A percentile compares a stretch with the other conserved stretches of the same genome.
Evolutionary conservation across 768 basidiomycete species (phyloP).

Genomic region (Lentinus brumalis): DNA sequence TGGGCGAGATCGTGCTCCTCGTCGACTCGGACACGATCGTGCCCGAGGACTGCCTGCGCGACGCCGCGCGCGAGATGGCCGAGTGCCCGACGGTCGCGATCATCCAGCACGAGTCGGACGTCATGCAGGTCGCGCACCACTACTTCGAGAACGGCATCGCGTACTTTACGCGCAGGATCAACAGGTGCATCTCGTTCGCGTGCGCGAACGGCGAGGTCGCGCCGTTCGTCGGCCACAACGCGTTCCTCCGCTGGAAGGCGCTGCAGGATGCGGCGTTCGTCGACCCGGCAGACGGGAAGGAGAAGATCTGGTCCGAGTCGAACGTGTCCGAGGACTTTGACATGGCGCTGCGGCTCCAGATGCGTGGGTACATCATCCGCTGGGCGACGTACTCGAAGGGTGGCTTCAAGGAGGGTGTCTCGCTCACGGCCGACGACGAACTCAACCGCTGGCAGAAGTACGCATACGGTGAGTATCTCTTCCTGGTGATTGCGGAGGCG

Average conservation of each 20-base stretch:
- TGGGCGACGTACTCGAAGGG: conserved; percentile 88
- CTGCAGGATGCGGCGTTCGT: conserved; percentile 56
- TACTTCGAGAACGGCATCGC: conserved; percentile 52
- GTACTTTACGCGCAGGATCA: conserved; percentile 54
- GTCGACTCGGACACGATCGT: conserved; percentile 55
- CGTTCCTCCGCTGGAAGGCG: conserved; percentile 58
- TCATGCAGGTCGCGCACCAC: conserved; percentile 59
- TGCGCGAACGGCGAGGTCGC: conserved; percentile 45
- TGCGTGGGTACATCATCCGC: conserved; percentile 47
- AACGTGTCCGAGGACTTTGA: conserved; percentile 74
- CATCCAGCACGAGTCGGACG: conserved; percentile 55
- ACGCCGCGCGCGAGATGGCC: conserved; percentile 53
- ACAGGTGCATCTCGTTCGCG: conserved; percentile 41
- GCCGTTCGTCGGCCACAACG: conserved; percentile 52
- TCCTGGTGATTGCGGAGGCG: background rate
- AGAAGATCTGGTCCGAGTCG: conserved; percentile 66
- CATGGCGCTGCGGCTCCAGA: conserved; percentile 64
- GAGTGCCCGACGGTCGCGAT: conserved; percentile 51
- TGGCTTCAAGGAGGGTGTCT: conserved; percentile 90
- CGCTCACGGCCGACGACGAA: conserved; percentile 87
- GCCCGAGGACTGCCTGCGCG: conserved; percentile 54
- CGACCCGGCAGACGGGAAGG: conserved; percentile 51
- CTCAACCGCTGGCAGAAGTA: conserved; percentile 93
- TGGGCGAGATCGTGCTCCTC: conserved; percentile 49
- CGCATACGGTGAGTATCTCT: conserved; percentile 56